These are phyloP conservation scores for Paxillus ammoniavirescens DNA, from an alignment of 768 basidiomycete species.

Conservation along the genomic window DNA sequence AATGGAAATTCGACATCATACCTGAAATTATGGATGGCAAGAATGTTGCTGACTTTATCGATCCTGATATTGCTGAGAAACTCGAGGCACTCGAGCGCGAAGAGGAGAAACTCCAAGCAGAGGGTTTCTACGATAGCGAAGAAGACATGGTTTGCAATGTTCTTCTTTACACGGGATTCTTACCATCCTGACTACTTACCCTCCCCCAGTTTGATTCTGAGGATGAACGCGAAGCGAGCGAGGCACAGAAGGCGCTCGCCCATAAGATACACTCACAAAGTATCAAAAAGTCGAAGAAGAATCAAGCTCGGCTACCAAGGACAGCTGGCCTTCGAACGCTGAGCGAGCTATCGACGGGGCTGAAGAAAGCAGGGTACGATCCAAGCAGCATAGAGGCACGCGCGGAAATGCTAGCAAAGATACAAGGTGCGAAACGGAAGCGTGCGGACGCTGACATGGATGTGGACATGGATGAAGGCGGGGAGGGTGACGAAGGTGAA, in stretches of 20 bases:
- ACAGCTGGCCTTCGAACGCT: constrained; percentile 67
- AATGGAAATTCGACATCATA: constrained; percentile 96
- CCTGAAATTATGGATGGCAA: constrained; percentile 99
- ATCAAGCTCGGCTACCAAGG: constrained; percentile 74
- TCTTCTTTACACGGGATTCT: not conserved
- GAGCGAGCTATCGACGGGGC: constrained; percentile 70
- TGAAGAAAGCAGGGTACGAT: constrained; percentile 89
- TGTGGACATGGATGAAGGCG: constrained; percentile 57
- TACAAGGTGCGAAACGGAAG: constrained; percentile 63
- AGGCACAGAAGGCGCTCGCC: constrained; percentile 54
- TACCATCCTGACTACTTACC: not conserved
- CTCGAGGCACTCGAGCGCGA: constrained; percentile 96
- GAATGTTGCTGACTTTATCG: constrained; percentile 98
- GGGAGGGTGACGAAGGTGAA: constrained; percentile 34
- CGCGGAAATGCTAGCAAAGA: constrained; percentile 79
- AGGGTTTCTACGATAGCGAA: constrained; percentile 93
- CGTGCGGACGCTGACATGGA: constrained; percentile 50
- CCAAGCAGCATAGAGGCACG: constrained; percentile 85
- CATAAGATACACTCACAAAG: constrained; percentile 72
- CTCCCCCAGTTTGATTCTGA: constrained; percentile 50
- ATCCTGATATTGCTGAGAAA: constrained; percentile 95
- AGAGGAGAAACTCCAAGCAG: constrained; percentile 89
- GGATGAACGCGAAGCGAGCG: constrained; percentile 77
- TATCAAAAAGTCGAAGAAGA: constrained; percentile 86
- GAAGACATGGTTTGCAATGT: constrained; percentile 68